These are phyloP conservation scores for Fonsecaea nubica DNA, from an alignment of 2,329 filamentous ascomycete species.

Conservation along the genomic window DNA sequence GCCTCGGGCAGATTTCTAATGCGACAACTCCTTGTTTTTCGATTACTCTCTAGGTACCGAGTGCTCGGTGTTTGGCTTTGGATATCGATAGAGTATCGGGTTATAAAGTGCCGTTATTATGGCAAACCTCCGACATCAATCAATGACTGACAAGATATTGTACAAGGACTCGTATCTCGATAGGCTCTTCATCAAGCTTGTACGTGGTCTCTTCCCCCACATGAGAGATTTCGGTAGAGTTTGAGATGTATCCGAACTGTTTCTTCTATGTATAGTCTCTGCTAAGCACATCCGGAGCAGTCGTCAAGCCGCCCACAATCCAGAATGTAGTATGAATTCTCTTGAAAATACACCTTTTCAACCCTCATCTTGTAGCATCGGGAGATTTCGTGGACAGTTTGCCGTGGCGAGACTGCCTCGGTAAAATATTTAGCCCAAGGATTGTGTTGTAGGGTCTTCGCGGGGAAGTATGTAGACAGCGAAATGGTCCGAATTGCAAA, in stretches of 20 bases:
- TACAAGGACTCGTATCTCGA: background rate
- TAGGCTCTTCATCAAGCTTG: no score
- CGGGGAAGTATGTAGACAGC: background rate
- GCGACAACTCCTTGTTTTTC: no score
- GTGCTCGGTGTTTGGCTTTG: no score
- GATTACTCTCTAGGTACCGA: no score
- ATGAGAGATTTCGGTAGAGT: background rate
- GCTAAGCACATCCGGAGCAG: background rate
- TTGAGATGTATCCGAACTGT: background rate
- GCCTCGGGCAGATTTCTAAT: no score
- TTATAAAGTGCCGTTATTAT: no score
- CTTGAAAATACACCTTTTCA: background rate
- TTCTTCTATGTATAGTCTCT: background rate
- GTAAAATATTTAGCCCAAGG: background rate
- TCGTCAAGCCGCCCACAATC: background rate
- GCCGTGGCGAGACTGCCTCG: background rate
- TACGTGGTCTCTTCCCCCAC: no score
- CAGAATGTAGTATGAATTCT: background rate
- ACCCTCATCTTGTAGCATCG: background rate
- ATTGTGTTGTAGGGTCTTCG: background rate
- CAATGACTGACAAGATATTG: background rate
- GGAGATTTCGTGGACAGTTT: constrained; percentile 2
- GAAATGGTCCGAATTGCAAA: no score
- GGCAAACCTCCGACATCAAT: no score
- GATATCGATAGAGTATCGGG: no score